These are phyloP conservation scores for Herpetomonas samuelpessoai DNA, from an alignment of 208 protist species.

Conservation along the genomic window DNA sequence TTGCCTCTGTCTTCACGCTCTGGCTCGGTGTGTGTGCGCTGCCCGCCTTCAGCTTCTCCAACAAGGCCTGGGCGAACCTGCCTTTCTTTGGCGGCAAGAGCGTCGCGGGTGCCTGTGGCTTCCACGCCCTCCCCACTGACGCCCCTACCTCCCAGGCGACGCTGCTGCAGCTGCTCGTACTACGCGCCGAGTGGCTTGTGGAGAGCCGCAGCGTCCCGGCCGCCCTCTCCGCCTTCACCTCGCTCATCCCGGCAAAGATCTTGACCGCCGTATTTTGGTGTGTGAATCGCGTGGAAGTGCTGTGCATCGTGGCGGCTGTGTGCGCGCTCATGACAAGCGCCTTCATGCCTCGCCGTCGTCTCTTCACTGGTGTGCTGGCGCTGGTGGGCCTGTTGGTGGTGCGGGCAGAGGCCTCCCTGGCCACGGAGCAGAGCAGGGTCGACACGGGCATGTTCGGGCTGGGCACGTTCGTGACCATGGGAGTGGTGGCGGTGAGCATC, in stretches of 20 bases:
- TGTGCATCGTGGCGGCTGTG: constrained; percentile 37
- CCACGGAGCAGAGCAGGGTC: constrained; percentile 13
- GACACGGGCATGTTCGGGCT: constrained; percentile 31
- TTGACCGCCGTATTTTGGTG: not conserved
- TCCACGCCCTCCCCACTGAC: not conserved
- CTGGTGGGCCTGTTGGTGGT: constrained; percentile 42
- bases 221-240: constrained; percentile 4
- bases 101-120: not conserved
- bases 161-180: not conserved
- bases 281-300: constrained; percentile 17
- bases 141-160: not conserved
- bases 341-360: constrained; percentile 50
- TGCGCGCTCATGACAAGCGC: constrained; percentile 41
- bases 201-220: not conserved
- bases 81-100: not conserved
- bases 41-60: constrained; percentile 61
- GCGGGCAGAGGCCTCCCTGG: constrained; percentile 29
- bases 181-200: not conserved
- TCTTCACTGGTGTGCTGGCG: constrained; percentile 29
- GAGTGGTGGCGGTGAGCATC: constrained; percentile 29
- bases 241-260: not conserved
- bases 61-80: constrained; percentile 17
- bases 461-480: constrained; percentile 34
- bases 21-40: constrained; percentile 38
- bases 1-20: constrained; percentile 22